Evolutionary conservation across 2,329 filamentous ascomycete species (phyloP), one percentile per base, ranked within the genome.

Genomic region (Sporothrix globosa): DNA sequence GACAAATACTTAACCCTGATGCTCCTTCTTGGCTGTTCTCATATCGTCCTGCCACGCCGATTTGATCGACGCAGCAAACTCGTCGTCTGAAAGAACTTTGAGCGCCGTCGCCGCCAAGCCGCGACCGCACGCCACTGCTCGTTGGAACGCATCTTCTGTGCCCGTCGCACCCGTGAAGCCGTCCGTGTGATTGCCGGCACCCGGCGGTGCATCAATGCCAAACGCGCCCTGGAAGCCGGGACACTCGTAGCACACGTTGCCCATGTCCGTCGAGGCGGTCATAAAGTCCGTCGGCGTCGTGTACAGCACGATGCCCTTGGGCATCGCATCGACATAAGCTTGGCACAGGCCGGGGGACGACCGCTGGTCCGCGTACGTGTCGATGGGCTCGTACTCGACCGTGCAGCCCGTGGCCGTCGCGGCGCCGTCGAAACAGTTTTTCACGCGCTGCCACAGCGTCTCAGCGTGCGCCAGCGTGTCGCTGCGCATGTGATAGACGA

Each of bases 401-500:
- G 69, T 70, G 69, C 79, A 81, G 14, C 77, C 79, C 2, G 79
- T 79, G 21, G 78, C 77, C 2, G 81, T 76, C 61, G 82, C 79
- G 2, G 75, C 77, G 1, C 75, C 78, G 70, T 78, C 77, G 10
- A 79, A 80, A 67, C 79, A 82, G 67, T 73, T 75, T n/a, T 74
- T 69, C 19, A 79, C 75, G 21, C 79, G 73, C 53, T 71, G 67
- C 74, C 78, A 77, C 66, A 80, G 73, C 52, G 74, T 73, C 69
- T 77, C 74, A 5, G 82, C 74, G 1, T 78, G 77, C 34, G 77
- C 77, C 19, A 80, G 74, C 0, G 80, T 82, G 60, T 80, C 79
- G 69, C 79, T 82, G 17, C 83, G 80, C 7, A 83, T 77, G 74
- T 81, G 82, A 77, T 82, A 84, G 68, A 82, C 80, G 3, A 82